phyloP scores from a whole-genome alignment of 2,329 filamentous ascomycete species.

The Teratosphaeria pseudoeucalypti region DNA sequence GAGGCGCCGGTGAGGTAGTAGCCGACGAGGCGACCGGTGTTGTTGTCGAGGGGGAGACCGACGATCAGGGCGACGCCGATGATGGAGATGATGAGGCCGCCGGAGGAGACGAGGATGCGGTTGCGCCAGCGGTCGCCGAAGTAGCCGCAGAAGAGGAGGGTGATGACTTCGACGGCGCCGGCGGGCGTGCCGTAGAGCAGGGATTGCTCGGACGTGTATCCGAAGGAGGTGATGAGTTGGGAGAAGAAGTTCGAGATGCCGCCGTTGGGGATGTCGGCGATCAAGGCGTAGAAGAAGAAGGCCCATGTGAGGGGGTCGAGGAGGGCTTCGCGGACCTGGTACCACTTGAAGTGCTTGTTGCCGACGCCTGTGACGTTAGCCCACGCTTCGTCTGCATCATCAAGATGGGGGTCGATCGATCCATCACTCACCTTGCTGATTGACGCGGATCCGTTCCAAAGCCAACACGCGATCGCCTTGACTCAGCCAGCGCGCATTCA shows the following conservation, averaged over 20 bases:
- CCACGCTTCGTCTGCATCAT: not conserved
- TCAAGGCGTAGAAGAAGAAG: constrained; percentile 47
- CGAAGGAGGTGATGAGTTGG: constrained; percentile 52
- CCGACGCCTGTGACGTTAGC: not conserved
- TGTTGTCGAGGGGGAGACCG: constrained; percentile 48
- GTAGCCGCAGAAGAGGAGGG: constrained; percentile 45
- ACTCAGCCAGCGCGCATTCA: constrained; percentile 53
- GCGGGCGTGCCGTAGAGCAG: constrained; percentile 56
- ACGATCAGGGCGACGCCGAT: constrained; percentile 56
- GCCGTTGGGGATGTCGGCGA: constrained; percentile 40
- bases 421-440: constrained; percentile 53
- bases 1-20: constrained; percentile 56
- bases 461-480: constrained; percentile 57
- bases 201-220: constrained; percentile 52
- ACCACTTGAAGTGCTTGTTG: constrained; percentile 21
- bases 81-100: constrained; percentile 44
- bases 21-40: constrained; percentile 47
- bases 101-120: constrained; percentile 46
- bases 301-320: constrained; percentile 50
- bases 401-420: not conserved
- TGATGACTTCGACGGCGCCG: constrained; percentile 54
- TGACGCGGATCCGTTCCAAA: constrained; percentile 60
- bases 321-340: constrained; percentile 54
- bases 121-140: constrained; percentile 48
- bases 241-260: constrained; percentile 53